Conservation (phyloP, 2,329 filamentous ascomycete genomes). For the Arthrobotrys megalospora region DNA sequence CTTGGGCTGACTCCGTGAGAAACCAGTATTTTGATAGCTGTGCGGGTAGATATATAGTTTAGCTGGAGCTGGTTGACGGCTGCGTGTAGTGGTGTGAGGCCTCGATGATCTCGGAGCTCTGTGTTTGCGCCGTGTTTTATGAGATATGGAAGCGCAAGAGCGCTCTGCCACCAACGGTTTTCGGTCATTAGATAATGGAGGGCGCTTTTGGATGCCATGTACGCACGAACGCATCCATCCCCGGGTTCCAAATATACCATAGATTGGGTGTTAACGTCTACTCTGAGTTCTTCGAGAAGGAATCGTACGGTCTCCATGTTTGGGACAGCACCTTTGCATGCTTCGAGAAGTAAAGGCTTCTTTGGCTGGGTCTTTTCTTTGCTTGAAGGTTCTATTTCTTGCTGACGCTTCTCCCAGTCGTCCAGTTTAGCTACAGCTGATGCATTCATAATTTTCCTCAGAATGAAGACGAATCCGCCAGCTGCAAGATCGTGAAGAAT, state of each 20-base stretch:
- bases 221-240: background rate
- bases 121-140: constrained; percentile 1
- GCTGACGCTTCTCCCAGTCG: background rate
- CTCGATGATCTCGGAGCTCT: background rate
- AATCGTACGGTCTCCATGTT: constrained; percentile 24
- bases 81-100: constrained; percentile 12
- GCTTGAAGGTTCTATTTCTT: background rate
- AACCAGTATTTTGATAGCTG: constrained; percentile 16
- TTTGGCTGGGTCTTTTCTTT: background rate
- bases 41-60: background rate
- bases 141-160: constrained; percentile 26
- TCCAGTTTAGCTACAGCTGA: background rate
- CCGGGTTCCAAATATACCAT: background rate
- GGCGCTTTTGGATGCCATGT: background rate
- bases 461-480: constrained; percentile 21
- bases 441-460: background rate
- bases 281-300: constrained; percentile 19
- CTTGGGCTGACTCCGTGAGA: constrained; percentile 3
- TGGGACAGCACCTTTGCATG: constrained; percentile 9
- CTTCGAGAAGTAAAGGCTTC: constrained; percentile 16
- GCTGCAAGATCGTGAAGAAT: constrained; percentile 8
- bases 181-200: constrained; percentile 3
- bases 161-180: constrained; percentile 31
- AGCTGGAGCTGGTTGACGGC: background rate
- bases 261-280: constrained; percentile 21